Conservation (phyloP, 2,329 filamentous ascomycete genomes). For the Arthroderma uncinatum region DNA sequence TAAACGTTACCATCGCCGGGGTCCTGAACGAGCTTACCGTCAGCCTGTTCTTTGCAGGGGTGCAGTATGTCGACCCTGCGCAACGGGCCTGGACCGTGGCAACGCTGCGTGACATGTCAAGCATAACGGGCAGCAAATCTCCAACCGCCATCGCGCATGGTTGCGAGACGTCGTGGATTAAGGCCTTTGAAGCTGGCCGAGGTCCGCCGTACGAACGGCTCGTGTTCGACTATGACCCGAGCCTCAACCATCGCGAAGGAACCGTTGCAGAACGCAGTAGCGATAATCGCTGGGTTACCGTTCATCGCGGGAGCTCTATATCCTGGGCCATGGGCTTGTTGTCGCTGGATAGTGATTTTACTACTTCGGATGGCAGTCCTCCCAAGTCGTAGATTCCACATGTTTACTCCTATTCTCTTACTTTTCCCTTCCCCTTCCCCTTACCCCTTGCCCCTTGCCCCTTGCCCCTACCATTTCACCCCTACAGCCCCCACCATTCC, state of each 20-base stretch:
- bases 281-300: conserved; percentile 47
- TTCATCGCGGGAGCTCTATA: conserved; percentile 52
- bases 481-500: background rate
- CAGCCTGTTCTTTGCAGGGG: conserved; percentile 73
- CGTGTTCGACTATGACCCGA: conserved; percentile 6
- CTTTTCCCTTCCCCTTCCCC: background rate
- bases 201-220: conserved; percentile 60
- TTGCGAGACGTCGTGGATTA: conserved; percentile 75
- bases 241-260: conserved; percentile 11
- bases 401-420: background rate
- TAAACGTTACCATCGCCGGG: conserved; percentile 68
- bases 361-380: background rate
- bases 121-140: conserved; percentile 78
- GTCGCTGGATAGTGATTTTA: conserved; percentile 59
- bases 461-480: too few relatives aligned
- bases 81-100: conserved; percentile 71
- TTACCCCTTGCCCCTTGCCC: background rate
- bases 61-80: conserved; percentile 59
- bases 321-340: conserved; percentile 71
- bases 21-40: conserved; percentile 75
- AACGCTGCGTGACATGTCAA: conserved; percentile 62
- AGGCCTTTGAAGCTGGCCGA: conserved; percentile 57
- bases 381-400: too few relatives aligned
- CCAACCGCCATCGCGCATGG: conserved; percentile 69
- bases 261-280: conserved; percentile 19